Percentiles rank a stretch among this genome's conserved stretches.
These are phyloP conservation scores for Cylindrotheca closterium DNA, from an alignment of 108 stramenopile species.

Conservation along the genomic window DNA sequence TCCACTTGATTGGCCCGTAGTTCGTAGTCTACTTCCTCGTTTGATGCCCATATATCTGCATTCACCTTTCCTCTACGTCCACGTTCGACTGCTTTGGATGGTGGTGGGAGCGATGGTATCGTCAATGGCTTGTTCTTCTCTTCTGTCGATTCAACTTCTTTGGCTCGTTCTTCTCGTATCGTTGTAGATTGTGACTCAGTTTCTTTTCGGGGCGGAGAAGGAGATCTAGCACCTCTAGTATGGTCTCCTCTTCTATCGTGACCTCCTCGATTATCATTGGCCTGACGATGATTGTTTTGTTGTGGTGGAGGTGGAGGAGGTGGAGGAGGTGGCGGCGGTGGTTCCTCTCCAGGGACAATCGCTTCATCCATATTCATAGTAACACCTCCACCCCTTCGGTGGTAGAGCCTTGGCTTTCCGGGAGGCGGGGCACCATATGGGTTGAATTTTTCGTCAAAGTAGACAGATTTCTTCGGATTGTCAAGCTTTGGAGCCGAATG, in stretches of 20 bases:
- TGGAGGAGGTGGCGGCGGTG: conserved; percentile 44
- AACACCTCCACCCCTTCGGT: conserved; percentile 49
- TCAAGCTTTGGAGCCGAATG: conserved; percentile 52
- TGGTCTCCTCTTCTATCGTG: background rate
- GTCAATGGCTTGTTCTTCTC: background rate
- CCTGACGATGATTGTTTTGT: conserved; percentile 5
- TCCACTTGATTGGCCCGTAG: conserved; percentile 44
- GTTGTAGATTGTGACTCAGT: background rate
- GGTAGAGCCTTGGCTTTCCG: conserved; percentile 69
- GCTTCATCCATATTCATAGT: conserved; percentile 44
- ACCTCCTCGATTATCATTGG: too few species aligned
- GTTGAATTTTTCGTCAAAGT: conserved; percentile 73
- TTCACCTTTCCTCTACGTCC: conserved; percentile 7
- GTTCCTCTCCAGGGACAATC: conserved; percentile 49
- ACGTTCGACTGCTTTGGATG: conserved; percentile 64
- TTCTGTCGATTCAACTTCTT: background rate
- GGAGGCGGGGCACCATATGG: conserved; percentile 86
- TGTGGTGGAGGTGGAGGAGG: conserved; percentile 21
- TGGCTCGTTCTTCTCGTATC: background rate
- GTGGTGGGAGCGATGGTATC: conserved; percentile 49
- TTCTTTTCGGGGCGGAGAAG: conserved; percentile 4
- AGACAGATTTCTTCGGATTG: conserved; percentile 54
- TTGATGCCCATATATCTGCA: conserved; percentile 85
- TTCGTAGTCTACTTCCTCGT: conserved; percentile 82
- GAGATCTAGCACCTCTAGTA: background rate